Evolutionary conservation across 176 grass and related monocot genomes (phyloP).

Genomic region (Cenchrus americanus): DNA sequence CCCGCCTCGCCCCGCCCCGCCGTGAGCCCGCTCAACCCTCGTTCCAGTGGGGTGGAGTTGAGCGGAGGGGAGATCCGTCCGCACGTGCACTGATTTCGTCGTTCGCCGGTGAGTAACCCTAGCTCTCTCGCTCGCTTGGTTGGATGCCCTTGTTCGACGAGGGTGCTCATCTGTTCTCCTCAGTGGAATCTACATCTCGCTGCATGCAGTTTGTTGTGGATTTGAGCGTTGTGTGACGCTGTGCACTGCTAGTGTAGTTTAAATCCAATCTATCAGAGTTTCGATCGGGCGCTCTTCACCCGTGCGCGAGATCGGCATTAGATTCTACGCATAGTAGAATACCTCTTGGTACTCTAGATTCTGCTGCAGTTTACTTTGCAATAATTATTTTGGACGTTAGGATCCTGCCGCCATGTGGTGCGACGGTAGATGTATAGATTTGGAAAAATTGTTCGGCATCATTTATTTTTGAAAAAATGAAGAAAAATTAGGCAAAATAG

Average conservation of each 20-base stretch:
- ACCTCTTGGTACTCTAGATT: not conserved
- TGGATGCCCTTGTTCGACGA: not conserved
- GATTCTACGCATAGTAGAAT: not conserved
- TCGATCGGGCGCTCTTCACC: not conserved
- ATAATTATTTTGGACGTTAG: not conserved
- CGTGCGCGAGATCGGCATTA: slow-evolving; percentile 5
- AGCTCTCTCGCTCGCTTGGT: not conserved
- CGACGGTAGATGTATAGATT: too few relatives aligned
- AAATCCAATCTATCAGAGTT: not conserved
- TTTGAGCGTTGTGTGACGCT: not conserved
- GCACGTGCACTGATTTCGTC: not conserved
- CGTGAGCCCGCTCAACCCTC: not conserved
- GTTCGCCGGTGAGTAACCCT: slow-evolving; percentile 24
- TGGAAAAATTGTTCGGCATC: too few relatives aligned
- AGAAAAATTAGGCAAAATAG: too few relatives aligned
- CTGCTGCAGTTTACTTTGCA: not conserved
- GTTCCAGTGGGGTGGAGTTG: not conserved
- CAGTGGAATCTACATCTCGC: not conserved
- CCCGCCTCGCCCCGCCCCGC: not conserved
- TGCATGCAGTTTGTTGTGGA: not conserved
- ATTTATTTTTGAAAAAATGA: too few relatives aligned
- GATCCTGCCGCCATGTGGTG: not conserved
- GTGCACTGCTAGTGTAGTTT: not conserved
- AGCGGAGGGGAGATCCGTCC: slow-evolving; percentile 14
- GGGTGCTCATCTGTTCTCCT: not conserved